Conservation (phyloP, 192 early-diverging fungal genomes). For the Diversispora epigaea region DNA sequence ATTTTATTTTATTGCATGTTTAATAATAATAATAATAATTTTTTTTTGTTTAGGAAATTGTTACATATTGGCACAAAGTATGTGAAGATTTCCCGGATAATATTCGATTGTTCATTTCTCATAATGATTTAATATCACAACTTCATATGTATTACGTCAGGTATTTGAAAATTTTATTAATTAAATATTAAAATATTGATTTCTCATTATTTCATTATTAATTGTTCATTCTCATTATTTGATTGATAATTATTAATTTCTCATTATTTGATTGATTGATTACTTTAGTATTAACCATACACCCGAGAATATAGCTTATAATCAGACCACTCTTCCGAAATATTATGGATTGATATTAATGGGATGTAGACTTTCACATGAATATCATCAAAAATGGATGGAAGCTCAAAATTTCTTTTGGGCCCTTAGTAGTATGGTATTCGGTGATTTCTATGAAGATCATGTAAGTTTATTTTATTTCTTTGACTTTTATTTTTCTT, state of each 20-base stretch:
- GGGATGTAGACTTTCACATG: conserved; percentile 23
- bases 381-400: conserved; percentile 34
- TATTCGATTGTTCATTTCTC: background rate
- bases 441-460: conserved; percentile 31
- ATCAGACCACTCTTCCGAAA: conserved; percentile 31
- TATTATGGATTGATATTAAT: conserved; percentile 34
- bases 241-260: background rate
- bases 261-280: background rate
- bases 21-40: too few relatives aligned
- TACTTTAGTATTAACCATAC: conserved; percentile 23
- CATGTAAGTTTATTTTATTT: conserved; percentile 6
- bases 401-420: conserved; percentile 33
- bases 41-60: conserved; percentile 7
- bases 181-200: background rate
- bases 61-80: conserved; percentile 23
- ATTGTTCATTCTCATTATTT: background rate
- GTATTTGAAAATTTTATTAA: background rate
- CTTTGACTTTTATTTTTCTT: background rate
- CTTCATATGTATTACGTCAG: conserved; percentile 30
- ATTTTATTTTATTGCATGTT: too few relatives aligned
- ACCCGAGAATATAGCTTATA: conserved; percentile 31
- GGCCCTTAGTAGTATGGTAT: conserved; percentile 33
- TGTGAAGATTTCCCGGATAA: conserved; percentile 16
- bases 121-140: background rate
- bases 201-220: background rate